Evolutionary conservation across 768 basidiomycete genomes (phyloP), one percentile per base, ranked within the genome.

Genomic region (Auricularia heimuer): DNA sequence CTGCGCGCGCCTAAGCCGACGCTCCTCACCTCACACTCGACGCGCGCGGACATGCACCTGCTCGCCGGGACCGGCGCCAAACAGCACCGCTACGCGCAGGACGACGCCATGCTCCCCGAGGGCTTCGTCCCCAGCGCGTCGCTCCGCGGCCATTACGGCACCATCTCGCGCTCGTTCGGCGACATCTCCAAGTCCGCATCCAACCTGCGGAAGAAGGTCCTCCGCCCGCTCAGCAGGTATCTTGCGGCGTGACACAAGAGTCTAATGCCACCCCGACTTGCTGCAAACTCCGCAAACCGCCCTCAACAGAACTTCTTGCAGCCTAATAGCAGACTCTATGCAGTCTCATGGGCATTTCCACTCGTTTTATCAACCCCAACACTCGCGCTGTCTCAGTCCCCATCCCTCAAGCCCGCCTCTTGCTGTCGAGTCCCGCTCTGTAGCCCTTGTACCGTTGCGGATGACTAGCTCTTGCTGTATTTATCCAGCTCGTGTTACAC

Each of bases 81-180:
- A 29, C 56, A 60, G 56, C 56, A 60, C 47, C 47, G 56, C 56
- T 60, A 35, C 56, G 56, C 56, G 6, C 18, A 16, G 47, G 47
- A 60, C 56, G 56, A 60, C 34, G 56, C 29, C 24, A 60, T 60
- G 56, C 56, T 60, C 16, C 56, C 56, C 34, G 56, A 60, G 24
- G 56, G 56, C 29, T 60, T 60, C 29, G 24, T 29, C 1, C 56
- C 34, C 56, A 7, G 7, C 34, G 56, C 34, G 29, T 60, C 56
- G 56, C 29, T n/a, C 14, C 56, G 24, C 56, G 34, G 34, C 24
- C 24, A 24, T 7, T 60, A 60, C 56, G 34, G 29, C 12, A 29
- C 56, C 14, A 6, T 60, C 56, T 60, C 56, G 24, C 14, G 21
- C 18, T 51, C 47, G 11, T 51, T 51, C 56, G 34, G 29, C 24